Evolutionary conservation across 1,284 basidiomycete genomes (phyloP).

Genomic region (Boletus subluridellus): DNA sequence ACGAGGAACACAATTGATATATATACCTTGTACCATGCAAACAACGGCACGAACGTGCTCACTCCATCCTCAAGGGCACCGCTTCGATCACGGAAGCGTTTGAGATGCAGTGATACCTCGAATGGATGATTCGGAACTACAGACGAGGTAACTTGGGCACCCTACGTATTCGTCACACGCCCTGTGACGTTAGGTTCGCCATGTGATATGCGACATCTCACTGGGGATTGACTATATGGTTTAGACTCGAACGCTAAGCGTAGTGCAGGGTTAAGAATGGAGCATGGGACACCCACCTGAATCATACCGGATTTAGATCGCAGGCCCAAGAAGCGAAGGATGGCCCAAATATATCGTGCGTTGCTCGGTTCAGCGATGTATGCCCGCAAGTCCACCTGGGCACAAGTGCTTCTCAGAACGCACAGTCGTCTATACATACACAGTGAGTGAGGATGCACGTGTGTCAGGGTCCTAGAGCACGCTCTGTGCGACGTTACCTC

Average conservation of each 20-base stretch:
- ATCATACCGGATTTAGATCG: neutral
- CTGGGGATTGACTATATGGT: no score
- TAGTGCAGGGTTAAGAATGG: neutral
- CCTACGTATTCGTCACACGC: neutral
- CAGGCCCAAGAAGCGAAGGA: neutral
- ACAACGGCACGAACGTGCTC: slow-evolving; percentile 3
- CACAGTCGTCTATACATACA: neutral
- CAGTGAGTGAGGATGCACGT: neutral
- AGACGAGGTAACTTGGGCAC: neutral
- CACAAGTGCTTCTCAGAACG: neutral
- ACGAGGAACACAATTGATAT: neutral
- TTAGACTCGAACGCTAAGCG: neutral
- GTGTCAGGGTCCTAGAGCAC: neutral
- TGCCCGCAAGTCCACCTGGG: neutral
- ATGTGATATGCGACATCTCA: no score
- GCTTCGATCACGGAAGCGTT: neutral
- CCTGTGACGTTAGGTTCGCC: neutral
- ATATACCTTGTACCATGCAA: neutral
- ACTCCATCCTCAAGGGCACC: neutral
- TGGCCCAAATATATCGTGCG: neutral
- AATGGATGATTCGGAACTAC: neutral
- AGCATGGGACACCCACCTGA: neutral
- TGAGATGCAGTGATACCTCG: neutral
- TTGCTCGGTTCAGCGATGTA: no score
- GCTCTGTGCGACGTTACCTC: neutral